Evolutionary conservation across 108 stramenopile genomes (phyloP).

Genomic region (Licmophora abbreviata): DNA sequence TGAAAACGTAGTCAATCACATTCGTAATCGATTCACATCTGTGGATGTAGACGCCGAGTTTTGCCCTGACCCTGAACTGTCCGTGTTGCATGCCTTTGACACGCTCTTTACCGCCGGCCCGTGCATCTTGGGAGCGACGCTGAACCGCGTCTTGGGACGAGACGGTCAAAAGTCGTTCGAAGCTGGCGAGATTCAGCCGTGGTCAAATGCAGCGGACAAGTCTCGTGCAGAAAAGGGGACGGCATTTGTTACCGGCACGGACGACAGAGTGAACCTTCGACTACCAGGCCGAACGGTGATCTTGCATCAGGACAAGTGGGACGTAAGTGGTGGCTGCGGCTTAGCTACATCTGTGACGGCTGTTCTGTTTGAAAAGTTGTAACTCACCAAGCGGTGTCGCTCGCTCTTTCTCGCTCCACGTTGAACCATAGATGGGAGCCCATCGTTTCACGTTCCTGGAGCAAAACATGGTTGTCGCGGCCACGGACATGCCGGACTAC

Average conservation of each 20-base stretch:
- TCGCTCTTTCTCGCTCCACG: too few species aligned
- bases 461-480: conserved; percentile 39
- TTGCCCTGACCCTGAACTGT: conserved; percentile 27
- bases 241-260: conserved; percentile 1
- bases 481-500: conserved; percentile 65
- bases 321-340: too few species aligned
- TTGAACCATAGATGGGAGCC: conserved; percentile 57
- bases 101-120: conserved; percentile 54
- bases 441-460: conserved; percentile 55
- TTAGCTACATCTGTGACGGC: too few species aligned
- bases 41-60: conserved; percentile 60
- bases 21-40: conserved; percentile 57
- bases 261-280: conserved; percentile 4
- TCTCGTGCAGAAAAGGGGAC: neutral
- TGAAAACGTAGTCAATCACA: conserved; percentile 55
- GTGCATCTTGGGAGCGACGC: conserved; percentile 41
- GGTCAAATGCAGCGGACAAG: conserved; percentile 3
- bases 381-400: too few species aligned
- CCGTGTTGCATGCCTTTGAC: conserved; percentile 25
- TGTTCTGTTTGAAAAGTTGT: too few species aligned
- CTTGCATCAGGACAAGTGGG: conserved; percentile 44
- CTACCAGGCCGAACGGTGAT: conserved; percentile 56
- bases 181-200: conserved; percentile 32
- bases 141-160: conserved; percentile 44
- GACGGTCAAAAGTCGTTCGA: conserved; percentile 35